phyloP scores from a whole-genome alignment of 257 asterid species.

The Solanum tacnaense region DNA sequence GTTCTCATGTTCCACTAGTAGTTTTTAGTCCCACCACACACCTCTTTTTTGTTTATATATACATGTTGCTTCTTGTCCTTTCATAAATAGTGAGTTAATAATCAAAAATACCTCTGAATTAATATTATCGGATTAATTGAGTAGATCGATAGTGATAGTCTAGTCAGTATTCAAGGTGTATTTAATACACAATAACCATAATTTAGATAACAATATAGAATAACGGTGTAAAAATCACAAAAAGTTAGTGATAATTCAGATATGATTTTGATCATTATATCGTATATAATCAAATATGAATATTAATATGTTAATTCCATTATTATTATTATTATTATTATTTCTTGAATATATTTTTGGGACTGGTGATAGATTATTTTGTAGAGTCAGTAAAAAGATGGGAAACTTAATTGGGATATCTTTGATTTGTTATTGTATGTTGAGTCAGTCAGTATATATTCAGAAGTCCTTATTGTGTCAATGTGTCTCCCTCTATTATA shows the following conservation, averaged over 20 bases:
- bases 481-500: constrained; percentile 29
- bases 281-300: no score
- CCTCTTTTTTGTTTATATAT: not conserved
- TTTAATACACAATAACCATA: not conserved
- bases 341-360: constrained; percentile 11
- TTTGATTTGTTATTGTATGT: constrained; percentile 30
- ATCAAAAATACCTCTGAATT: no score
- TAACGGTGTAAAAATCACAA: no score
- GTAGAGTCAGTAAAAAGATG: constrained; percentile 11
- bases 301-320: not conserved
- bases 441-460: constrained; percentile 10
- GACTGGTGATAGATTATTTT: constrained; percentile 19
- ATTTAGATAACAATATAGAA: not conserved
- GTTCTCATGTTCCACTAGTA: not conserved
- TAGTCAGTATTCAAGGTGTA: not conserved
- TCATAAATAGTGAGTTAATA: not conserved
- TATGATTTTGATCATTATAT: no score
- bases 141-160: no score
- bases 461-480: constrained; percentile 25
- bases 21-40: not conserved
- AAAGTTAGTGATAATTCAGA: not conserved
- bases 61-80: not conserved
- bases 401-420: constrained; percentile 16
- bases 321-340: not conserved
- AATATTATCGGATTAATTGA: not conserved